Conservation (phyloP, 2,329 filamentous ascomycete genomes). For the Colletotrichum tropicicola region DNA sequence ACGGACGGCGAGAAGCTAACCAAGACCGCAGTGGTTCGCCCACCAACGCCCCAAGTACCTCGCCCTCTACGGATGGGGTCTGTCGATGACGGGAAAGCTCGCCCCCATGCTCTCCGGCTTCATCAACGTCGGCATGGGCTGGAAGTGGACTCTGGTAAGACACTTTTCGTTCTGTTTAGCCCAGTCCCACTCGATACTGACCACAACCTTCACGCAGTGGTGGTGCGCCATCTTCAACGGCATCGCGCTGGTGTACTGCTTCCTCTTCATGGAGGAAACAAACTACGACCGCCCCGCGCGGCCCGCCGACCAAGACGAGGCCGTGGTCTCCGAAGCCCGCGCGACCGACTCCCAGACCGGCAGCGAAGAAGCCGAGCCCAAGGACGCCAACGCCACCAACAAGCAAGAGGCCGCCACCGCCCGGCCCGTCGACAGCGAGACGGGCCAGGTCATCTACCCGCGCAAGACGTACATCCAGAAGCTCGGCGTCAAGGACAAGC, state of each 20-base stretch:
- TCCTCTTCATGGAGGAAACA: slow-evolving; percentile 69
- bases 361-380: not conserved
- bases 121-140: slow-evolving; percentile 51
- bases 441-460: slow-evolving; percentile 40
- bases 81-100: slow-evolving; percentile 52
- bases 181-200: not conserved
- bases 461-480: slow-evolving; percentile 48
- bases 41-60: slow-evolving; percentile 54
- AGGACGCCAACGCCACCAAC: not conserved
- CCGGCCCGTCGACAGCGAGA: slow-evolving; percentile 32
- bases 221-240: slow-evolving; percentile 50
- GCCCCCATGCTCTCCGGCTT: slow-evolving; percentile 55
- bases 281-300: slow-evolving; percentile 52
- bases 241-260: slow-evolving; percentile 47
- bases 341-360: not conserved
- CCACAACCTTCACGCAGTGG: slow-evolving; percentile 34
- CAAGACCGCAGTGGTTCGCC: slow-evolving; percentile 40
- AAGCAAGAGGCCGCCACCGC: not conserved
- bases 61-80: slow-evolving; percentile 49
- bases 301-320: not conserved
- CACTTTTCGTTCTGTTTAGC: no score
- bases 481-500: slow-evolving; percentile 40
- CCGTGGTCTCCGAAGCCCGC: not conserved
- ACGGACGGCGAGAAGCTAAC: not conserved
- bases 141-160: slow-evolving; percentile 48